Evolutionary conservation across 345 rosid genomes (phyloP).

Genomic region (Noccaea bulbosa): DNA sequence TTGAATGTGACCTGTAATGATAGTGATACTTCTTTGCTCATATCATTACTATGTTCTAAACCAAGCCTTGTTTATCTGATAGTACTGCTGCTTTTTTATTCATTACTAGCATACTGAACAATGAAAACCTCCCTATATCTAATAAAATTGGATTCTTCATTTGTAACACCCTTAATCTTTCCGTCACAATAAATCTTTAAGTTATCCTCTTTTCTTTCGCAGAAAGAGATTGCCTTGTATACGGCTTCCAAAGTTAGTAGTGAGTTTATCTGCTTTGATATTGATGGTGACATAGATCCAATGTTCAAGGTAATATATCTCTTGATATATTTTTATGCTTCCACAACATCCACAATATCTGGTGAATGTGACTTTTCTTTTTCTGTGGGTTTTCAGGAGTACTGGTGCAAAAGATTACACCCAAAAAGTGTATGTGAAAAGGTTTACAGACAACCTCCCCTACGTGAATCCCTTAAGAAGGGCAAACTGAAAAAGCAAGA

Average conservation of each 20-base stretch:
- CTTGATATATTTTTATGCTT: not conserved
- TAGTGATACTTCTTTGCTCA: no score
- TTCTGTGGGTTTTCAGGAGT: conserved; percentile 65
- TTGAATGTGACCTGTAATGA: conserved; percentile 4
- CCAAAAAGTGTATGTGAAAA: conserved; percentile 95
- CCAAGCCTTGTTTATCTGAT: conserved; percentile 1
- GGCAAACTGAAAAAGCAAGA: conserved; percentile 90
- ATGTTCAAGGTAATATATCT: conserved; percentile 78
- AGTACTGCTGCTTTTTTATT: conserved; percentile 17
- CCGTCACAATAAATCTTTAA: conserved; percentile 13
- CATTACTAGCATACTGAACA: conserved; percentile 10
- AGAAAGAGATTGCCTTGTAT: conserved; percentile 96
- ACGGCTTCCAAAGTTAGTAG: conserved; percentile 80
- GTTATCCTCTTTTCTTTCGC: conserved; percentile 46
- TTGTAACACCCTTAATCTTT: not conserved
- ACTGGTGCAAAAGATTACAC: conserved; percentile 97
- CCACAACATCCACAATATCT: not conserved
- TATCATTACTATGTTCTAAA: conserved; percentile 13
- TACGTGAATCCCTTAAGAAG: conserved; percentile 82
- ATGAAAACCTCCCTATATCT: not conserved
- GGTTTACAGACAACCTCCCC: conserved; percentile 90
- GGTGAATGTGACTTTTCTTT: conserved; percentile 16
- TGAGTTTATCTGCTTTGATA: conserved; percentile 89
- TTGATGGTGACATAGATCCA: conserved; percentile 92
- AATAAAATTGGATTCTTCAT: conserved; percentile 16